phyloP scores from a whole-genome alignment of 1,284 basidiomycete species.

The Pseudozyma flocculosa region DNA sequence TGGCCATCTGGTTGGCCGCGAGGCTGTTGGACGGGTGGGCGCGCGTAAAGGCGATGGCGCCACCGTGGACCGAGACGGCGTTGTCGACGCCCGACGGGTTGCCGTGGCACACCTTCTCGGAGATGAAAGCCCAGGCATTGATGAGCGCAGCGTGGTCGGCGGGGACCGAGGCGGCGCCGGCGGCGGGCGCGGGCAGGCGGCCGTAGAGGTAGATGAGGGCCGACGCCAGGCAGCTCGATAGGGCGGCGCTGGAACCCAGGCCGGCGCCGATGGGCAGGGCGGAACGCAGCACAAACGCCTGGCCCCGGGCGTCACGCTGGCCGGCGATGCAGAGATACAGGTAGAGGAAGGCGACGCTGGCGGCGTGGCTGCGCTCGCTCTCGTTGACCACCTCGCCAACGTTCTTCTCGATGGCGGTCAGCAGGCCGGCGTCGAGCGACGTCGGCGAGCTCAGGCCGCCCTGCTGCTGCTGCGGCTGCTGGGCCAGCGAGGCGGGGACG shows the following conservation, averaged over 20 bases:
- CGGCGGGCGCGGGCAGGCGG: conserved; percentile 63
- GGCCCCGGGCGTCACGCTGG: conserved; percentile 66
- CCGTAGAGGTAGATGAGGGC: conserved; percentile 66
- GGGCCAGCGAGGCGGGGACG: conserved; percentile 55
- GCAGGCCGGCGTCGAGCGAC: conserved; percentile 42
- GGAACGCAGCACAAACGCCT: conserved; percentile 80
- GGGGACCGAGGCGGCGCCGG: conserved; percentile 4
- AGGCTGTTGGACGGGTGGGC: conserved; percentile 67
- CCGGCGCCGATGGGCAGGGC: conserved; percentile 99
- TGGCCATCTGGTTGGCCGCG: conserved; percentile 73
- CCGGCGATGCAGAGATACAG: conserved; percentile 80
- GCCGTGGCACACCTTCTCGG: conserved; percentile 95
- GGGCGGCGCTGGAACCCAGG: conserved; percentile 94
- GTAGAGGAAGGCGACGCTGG: conserved; percentile 85
- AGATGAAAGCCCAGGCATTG: conserved; percentile 90
- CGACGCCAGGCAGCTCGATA: conserved; percentile 81
- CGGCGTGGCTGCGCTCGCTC: conserved; percentile 62
- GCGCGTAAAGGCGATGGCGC: conserved; percentile 86
- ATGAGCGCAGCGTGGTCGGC: conserved; percentile 69
- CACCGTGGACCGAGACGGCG: conserved; percentile 87
- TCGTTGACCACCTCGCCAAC: conserved; percentile 41
- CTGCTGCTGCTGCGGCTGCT: too few species aligned
- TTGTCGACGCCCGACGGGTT: conserved; percentile 98
- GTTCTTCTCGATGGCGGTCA: conserved; percentile 35
- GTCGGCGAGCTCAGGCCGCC: conserved; percentile 69